Base-by-base conservation (phyloP, 2,329 filamentous ascomycete genomes). In the Daldinia sp. region DNA sequence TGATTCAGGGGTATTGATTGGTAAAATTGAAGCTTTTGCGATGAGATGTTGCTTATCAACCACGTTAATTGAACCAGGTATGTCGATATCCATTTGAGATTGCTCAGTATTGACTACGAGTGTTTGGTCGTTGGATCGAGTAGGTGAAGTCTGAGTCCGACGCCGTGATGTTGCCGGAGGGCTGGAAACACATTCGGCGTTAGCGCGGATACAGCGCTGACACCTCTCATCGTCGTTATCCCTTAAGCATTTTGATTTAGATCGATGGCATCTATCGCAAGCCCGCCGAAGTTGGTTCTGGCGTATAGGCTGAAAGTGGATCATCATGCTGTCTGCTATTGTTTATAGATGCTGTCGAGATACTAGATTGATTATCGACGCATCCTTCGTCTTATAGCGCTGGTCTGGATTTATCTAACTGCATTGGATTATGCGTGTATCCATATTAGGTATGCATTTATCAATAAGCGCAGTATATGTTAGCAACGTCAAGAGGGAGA, bases 241-340 rank as follows among this genome's bases (percentile, higher is more conserved):
- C 35, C 53, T 23, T 5, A 42, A 2, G 35, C 53, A 56, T 56
- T 56, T 42, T 28, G 23, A 56, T 56, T 56, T 56, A 18, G 53
- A 56, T 56, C 35, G 35, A 9, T 56, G 53, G 15, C 53, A 56
- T 39, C 37, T 15, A 7, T 42, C 37, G 9, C 53, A 56, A 41
- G 37, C 53, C 53, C 35, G 37, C n/a, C 37, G 18, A 3, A 56
- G 35, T 13, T 56, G 35, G 20, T 56, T 26, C 13, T 56, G 35
- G 46, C 74, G 46, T 9, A 30, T 50, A n/a, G 46, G 26, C 13
- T 50, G 46, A 50, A 50, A 50, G n/a, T 50, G 46, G 3, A 30
- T 50, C 46, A 50, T 50, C 12, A 4, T 50, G 15, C 23, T 23
- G 26, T 13, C 46, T 12, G 6, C 26, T 30, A 48, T 15, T 1